Evolutionary conservation across 2,329 filamentous ascomycete species (phyloP).

Genomic region (Myotisia sp.): DNA sequence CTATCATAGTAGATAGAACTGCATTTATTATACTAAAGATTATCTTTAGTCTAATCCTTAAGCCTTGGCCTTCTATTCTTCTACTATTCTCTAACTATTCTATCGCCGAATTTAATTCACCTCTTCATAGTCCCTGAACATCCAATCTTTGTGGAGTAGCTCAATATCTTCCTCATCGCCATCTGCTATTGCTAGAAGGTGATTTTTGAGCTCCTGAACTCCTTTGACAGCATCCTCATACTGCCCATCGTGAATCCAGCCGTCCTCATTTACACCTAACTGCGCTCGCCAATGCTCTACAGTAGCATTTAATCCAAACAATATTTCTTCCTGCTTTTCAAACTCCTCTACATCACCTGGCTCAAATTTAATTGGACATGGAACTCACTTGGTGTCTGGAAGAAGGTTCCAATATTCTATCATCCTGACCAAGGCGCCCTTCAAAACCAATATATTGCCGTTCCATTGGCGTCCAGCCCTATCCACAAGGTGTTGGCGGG

Average conservation of each 20-base stretch:
- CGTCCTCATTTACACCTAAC: conserved; percentile 10
- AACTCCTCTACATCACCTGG: conserved; percentile 7
- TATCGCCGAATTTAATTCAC: conserved; percentile 6
- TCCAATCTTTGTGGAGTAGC: conserved; percentile 8
- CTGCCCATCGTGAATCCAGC: conserved; percentile 9
- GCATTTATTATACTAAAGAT: too few relatives aligned
- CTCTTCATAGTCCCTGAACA: conserved; percentile 9
- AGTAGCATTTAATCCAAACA: conserved; percentile 9
- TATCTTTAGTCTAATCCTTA: too few relatives aligned
- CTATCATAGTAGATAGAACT: too few relatives aligned
- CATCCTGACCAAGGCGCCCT: conserved; percentile 8
- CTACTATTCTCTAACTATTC: too few relatives aligned
- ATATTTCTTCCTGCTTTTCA: conserved; percentile 8
- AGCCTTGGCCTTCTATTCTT: too few relatives aligned
- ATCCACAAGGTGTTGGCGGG: conserved; percentile 8
- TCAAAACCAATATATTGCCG: conserved; percentile 7
- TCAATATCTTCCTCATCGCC: conserved; percentile 10
- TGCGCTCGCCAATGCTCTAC: conserved; percentile 9
- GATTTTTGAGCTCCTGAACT: conserved; percentile 6
- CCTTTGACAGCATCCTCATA: conserved; percentile 9
- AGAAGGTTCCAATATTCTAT: conserved; percentile 9
- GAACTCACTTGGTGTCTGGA: conserved; percentile 3
- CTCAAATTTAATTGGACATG: conserved; percentile 9
- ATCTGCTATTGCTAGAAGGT: conserved; percentile 7
- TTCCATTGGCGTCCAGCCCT: conserved; percentile 8